Base-by-base conservation (phyloP, 306 rosid species). In the Fragaria vesca region DNA sequence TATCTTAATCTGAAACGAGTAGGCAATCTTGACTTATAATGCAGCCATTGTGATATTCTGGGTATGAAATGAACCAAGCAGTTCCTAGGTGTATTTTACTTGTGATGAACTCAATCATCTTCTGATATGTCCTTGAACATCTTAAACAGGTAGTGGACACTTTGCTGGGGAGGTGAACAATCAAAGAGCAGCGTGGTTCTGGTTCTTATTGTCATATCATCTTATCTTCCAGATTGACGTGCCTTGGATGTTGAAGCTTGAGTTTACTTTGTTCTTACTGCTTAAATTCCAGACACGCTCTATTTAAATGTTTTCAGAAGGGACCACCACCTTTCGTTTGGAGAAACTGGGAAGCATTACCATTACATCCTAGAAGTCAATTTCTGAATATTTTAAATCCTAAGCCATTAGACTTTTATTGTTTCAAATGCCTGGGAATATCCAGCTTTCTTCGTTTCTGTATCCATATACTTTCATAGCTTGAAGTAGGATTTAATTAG, bases 91-190 rank as follows among this genome's bases (percentile, higher is more conserved):
- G 15, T 50, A 20, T 21, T 60, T 78, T 45, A 26, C 57, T 54
- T 67, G 38, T 61, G 5, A 1, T 13, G 42, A 51, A 47, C 68
- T 28, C 55, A 8, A 5, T 15, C 17, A 28, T 20, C 30, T 51
- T 73, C 73, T 80, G 9, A 67, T 13, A n/a, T 72, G 21, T 8
- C n/a, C 36, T 66, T 46, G 54, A 12, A 58, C 61, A 45, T 74
- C 46, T 61, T 69, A 55, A 38, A 74, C 82, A 83, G 86, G 80
- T 78, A 45, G 16, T 10, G 79, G 83, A 50, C 40, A 6, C 63
- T 52, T 46, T 66, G 43, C 36, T 71, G 20, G 72, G 54, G 77
- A 62, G 34, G 34, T 11, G 30, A 34, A 50, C 45, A 48, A 72
- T 47, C 3, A 40, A 30, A 47, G 60, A 60, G 58, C 72, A 55